Percentiles rank a stretch among this genome's conserved stretches.
These are phyloP conservation scores for Blastocystis sp. DNA, from an alignment of 352 stramenopile genomes.

Conservation along the genomic window DNA sequence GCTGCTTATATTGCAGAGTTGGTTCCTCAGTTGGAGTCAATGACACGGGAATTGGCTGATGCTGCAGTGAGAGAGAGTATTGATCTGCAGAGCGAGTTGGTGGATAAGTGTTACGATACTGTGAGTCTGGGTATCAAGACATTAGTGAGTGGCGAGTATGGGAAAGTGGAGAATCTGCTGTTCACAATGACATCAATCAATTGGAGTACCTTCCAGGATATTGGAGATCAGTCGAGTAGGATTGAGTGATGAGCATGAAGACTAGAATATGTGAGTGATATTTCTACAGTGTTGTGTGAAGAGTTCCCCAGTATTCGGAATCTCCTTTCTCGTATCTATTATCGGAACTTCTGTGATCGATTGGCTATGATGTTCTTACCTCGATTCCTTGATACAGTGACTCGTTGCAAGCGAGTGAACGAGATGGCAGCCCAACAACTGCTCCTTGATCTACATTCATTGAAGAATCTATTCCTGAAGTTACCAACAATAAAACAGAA, in stretches of 20 bases:
- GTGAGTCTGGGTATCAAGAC: constrained; percentile 85
- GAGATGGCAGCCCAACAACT: constrained; percentile 93
- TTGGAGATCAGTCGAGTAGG: constrained; percentile 83
- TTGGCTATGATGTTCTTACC: constrained; percentile 84
- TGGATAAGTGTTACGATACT: constrained; percentile 88
- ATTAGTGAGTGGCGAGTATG: constrained; percentile 83
- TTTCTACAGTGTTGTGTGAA: constrained; percentile 80
- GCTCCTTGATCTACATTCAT: constrained; percentile 90
- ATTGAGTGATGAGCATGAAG: neutral
- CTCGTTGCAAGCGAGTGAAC: constrained; percentile 74
- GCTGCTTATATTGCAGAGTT: constrained; percentile 96
- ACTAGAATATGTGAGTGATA: constrained; percentile 79
- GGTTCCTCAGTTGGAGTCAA: constrained; percentile 85
- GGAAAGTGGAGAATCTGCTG: constrained; percentile 79
- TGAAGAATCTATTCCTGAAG: constrained; percentile 91
- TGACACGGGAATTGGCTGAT: constrained; percentile 89
- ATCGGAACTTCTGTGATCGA: constrained; percentile 94
- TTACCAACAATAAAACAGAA: constrained; percentile 77
- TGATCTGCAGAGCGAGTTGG: constrained; percentile 78
- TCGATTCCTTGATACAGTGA: constrained; percentile 56
- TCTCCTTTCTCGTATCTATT: constrained; percentile 83
- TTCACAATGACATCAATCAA: constrained; percentile 81
- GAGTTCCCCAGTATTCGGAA: constrained; percentile 82
- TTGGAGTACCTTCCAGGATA: constrained; percentile 83
- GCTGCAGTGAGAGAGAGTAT: constrained; percentile 82